Evolutionary conservation across 2,329 filamentous ascomycete species (phyloP).

Genomic region (Rhynchosporium secalis): DNA sequence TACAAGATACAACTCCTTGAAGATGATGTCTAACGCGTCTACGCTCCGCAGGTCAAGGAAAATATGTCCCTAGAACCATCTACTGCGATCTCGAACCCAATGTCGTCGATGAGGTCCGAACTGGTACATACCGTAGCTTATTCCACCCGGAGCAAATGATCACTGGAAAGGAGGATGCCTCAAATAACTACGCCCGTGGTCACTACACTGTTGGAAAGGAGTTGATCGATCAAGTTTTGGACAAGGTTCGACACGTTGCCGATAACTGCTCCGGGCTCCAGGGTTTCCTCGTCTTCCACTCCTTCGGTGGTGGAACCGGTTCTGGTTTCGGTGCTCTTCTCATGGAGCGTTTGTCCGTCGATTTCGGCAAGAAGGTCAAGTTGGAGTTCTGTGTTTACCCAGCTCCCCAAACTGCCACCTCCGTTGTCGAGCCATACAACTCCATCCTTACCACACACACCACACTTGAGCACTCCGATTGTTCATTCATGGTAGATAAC

Average conservation of each 20-base stretch:
- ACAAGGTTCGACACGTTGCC: conserved; percentile 96
- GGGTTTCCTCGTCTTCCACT: conserved; percentile 99
- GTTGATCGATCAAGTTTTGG: conserved; percentile 95
- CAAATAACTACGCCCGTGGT: conserved; percentile 99
- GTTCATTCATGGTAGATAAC: conserved; percentile 99
- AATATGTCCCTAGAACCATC: conserved; percentile 98
- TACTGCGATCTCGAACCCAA: conserved; percentile 99
- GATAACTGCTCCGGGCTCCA: conserved; percentile 98
- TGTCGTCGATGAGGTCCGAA: conserved; percentile 98
- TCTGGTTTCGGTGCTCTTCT: conserved; percentile 97
- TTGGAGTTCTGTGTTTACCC: conserved; percentile 99
- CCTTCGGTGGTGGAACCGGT: conserved; percentile 97
- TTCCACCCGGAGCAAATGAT: conserved; percentile 99
- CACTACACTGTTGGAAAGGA: conserved; percentile 99
- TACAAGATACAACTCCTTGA: conserved; percentile 21
- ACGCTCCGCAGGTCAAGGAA: conserved; percentile 75
- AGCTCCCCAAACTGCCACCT: conserved; percentile 93
- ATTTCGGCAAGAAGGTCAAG: conserved; percentile 99
- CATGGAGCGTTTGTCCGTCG: conserved; percentile 97
- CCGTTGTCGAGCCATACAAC: conserved; percentile 99
- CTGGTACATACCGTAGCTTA: conserved; percentile 89
- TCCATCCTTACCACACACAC: conserved; percentile 99
- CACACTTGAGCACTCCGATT: conserved; percentile 98
- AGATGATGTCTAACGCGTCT: conserved; percentile 36
- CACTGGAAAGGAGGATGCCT: conserved; percentile 99